Conservation (phyloP, 257 asterid species). For the Linaria vulgaris region DNA sequence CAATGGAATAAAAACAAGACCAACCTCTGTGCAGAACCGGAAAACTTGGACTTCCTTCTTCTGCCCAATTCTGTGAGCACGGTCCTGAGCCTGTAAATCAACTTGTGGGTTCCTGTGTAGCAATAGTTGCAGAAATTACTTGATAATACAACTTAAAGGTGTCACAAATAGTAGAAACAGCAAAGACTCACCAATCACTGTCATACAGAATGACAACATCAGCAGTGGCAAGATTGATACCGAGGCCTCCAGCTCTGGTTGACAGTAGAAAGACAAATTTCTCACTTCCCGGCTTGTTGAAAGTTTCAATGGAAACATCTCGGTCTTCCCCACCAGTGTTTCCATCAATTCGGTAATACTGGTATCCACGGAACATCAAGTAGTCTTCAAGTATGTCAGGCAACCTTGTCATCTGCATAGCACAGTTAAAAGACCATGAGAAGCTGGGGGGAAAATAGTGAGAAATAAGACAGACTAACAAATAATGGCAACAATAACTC, state of each 20-base stretch:
- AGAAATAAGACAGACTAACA: neutral
- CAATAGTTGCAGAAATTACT: constrained; percentile 15
- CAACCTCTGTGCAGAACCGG: constrained; percentile 98
- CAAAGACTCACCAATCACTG: constrained; percentile 83
- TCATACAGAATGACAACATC: constrained; percentile 97
- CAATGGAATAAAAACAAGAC: constrained; percentile 24
- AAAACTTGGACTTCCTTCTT: constrained; percentile 99
- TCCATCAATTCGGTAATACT: constrained; percentile 93
- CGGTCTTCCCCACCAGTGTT: constrained; percentile 99
- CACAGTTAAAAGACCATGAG: constrained; percentile 20
- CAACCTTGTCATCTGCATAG: constrained; percentile 88
- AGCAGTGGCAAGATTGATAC: constrained; percentile 98
- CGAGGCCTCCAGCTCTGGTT: constrained; percentile 99
- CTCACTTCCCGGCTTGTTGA: constrained; percentile 94
- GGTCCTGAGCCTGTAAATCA: constrained; percentile 98
- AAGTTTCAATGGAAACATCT: constrained; percentile 93
- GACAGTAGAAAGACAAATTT: constrained; percentile 86
- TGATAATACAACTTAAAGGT: constrained; percentile 4
- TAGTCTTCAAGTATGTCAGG: constrained; percentile 98
- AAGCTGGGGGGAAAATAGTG: constrained; percentile 5
- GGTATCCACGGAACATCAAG: constrained; percentile 81
- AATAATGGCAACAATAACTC: constrained; percentile 1
- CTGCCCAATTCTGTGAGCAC: constrained; percentile 99
- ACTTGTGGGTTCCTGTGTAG: constrained; percentile 95
- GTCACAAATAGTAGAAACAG: constrained; percentile 26